phyloP scores from a whole-genome alignment of 2,329 filamentous ascomycete genomes.

The Microdochium bolleyi region DNA sequence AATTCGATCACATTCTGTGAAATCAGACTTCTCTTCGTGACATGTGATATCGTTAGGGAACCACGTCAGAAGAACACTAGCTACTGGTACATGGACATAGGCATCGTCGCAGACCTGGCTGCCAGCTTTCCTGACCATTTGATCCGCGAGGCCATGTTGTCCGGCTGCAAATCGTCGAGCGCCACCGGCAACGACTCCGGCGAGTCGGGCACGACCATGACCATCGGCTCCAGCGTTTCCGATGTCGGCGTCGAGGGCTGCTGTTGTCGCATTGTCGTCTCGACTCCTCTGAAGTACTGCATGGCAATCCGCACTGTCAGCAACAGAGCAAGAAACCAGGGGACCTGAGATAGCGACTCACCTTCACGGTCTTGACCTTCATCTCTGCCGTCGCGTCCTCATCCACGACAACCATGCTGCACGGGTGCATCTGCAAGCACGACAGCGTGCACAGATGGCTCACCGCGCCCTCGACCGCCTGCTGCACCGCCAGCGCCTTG shows the following conservation, averaged over 20 bases:
- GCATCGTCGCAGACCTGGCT: constrained; percentile 5
- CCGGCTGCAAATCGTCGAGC: constrained; percentile 7
- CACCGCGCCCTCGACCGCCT: constrained; percentile 65
- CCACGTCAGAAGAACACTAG: neutral
- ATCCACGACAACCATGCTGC: constrained; percentile 67
- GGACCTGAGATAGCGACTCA: constrained; percentile 7
- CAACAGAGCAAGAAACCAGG: neutral
- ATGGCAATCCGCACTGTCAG: neutral
- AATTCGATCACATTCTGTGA: constrained; percentile 4
- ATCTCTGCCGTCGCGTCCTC: constrained; percentile 61
- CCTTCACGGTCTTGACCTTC: constrained; percentile 56
- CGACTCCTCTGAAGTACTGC: neutral
- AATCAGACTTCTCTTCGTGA: no score
- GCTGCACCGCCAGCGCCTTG: constrained; percentile 65
- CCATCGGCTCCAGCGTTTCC: neutral
- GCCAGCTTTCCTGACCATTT: neutral
- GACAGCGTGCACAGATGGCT: constrained; percentile 80
- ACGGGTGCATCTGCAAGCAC: constrained; percentile 62
- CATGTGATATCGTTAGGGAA: neutral
- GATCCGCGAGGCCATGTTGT: constrained; percentile 11
- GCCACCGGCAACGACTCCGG: constrained; percentile 1
- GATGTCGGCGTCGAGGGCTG: neutral
- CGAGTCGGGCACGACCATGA: neutral
- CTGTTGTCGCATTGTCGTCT: neutral
- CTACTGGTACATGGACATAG: constrained; percentile 2